Evolutionary conservation across 371 early-diverging fungal genomes (phyloP).

Genomic region (Lichtheimia corymbifera): DNA sequence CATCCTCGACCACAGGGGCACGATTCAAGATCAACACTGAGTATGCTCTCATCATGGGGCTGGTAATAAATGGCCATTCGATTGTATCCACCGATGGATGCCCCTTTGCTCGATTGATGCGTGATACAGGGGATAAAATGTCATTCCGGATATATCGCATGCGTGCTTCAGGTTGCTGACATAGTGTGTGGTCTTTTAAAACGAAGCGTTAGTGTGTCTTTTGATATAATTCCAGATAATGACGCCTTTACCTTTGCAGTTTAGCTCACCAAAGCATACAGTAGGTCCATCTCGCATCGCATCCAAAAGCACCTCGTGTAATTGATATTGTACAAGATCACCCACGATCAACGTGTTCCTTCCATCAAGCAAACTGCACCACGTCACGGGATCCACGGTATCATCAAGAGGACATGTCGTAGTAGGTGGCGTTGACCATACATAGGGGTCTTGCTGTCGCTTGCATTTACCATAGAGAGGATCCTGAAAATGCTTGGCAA

Average conservation of each 20-base stretch:
- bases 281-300: slow-evolving; percentile 49
- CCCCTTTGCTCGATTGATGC: slow-evolving; percentile 34
- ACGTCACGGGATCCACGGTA: slow-evolving; percentile 21
- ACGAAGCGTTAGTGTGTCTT: background rate
- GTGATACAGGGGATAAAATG: slow-evolving; percentile 42
- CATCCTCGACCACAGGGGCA: slow-evolving; percentile 43
- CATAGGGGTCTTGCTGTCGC: background rate
- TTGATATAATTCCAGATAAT: background rate
- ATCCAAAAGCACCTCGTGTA: slow-evolving; percentile 57
- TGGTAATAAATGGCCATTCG: slow-evolving; percentile 53
- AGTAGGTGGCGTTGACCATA: slow-evolving; percentile 1
- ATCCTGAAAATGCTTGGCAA: slow-evolving; percentile 41
- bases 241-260: slow-evolving; percentile 49
- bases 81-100: slow-evolving; percentile 41
- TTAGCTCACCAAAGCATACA: slow-evolving; percentile 58
- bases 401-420: slow-evolving; percentile 9
- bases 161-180: slow-evolving; percentile 23
- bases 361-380: slow-evolving; percentile 39
- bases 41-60: slow-evolving; percentile 34
- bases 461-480: slow-evolving; percentile 27
- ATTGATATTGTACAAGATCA: slow-evolving; percentile 57
- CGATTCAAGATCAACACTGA: slow-evolving; percentile 57
- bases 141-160: slow-evolving; percentile 61
- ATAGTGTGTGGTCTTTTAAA: slow-evolving; percentile 45
- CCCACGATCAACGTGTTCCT: slow-evolving; percentile 53